Evolutionary conservation across 805 yeast species (phyloP), one percentile per base, ranked within the genome.

Genomic region (Sugiyamaella qingdaonensis): DNA sequence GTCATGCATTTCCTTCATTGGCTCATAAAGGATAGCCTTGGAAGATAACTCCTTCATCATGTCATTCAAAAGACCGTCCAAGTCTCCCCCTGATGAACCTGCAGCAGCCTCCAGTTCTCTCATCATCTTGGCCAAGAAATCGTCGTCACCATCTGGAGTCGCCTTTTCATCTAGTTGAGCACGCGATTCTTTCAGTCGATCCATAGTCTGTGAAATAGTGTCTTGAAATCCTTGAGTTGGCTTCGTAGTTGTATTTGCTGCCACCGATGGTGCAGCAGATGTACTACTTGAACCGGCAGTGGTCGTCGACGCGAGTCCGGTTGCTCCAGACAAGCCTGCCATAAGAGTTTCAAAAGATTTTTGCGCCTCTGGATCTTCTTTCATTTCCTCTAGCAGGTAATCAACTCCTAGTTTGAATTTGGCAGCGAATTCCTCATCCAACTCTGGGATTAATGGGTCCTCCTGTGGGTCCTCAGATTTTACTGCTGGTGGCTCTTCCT

Each of bases 11-110:
- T 89, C 96, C 63, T 84, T 86, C 70, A 92, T 77, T 2, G 98
- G 97, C 60, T 86, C 95, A 64, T 88, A 91, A 36, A 92, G 75
- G 18, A 91, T 86, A 53, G 85, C 91, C 64, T 90, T 92, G 4
- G 94, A 81, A 7, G 94, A 80, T 66, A 92, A 77, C 65, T 90
- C 92, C 57, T 82, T 84, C 62, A 92, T 74, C 82, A 92, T 82
- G 35, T 86, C 88, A 16, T 76, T 78, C 55, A 88, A 70, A 46
- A 88, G 70, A 54, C 80, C 79, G 63, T 85, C 90, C 57, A 85
- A 69, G 55, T 77, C 79, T 1, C 68, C 73, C 2, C 68, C 78
- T 9, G 58, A 60, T 29, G 49, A 34, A 4, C 54, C 54, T 13
- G 49, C 49, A 9, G 69, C 66, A 19, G 57, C 59, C 46, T 67